Base-by-base conservation (phyloP, 2,329 filamentous ascomycete genomes). In the Curvularia verruculosa region DNA sequence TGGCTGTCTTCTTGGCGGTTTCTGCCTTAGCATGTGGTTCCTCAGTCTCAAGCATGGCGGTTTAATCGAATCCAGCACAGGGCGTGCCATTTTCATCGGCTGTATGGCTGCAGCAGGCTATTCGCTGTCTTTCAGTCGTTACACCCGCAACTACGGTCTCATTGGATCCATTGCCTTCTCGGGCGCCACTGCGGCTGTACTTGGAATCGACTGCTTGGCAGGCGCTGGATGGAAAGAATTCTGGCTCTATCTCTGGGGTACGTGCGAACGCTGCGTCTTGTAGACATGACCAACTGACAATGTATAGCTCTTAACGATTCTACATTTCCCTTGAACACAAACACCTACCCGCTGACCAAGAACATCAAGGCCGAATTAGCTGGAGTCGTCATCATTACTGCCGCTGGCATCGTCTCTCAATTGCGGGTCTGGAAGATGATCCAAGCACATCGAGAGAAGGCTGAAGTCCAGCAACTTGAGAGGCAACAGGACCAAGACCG, bases 141-240 rank as follows among this genome's bases (percentile, higher is more conserved):
- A 88, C 70, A 96, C 92, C 0, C 85, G 92, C 40, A 85, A 87
- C 10, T 94, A 94, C 75, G 89, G 87, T 1, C 79, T 96, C 47
- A 94, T 97, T 36, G 80, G 81, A 12, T 86, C 85, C 46, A 92
- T 92, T 12, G 86, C 93, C 0, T 96, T 97, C 71, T 84, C 87
- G 4, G 94, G 94, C 7, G 89, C 92, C 3, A 96, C 92, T 0
- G 86, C 86, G 3, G 82, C 89, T 0, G 85, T 96, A 13, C 77
- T 98, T 2, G 94, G 94, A 2, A 90, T 98, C 56, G 94, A 98
- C 74, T 96, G 92, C 75, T 96, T 94, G 68, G 94, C 88, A 68
- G 83, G 87, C 60, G 92, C 92, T n/a, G 94, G 94, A 0, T 80
- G 96, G 67, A 97, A 96, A 75, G 94, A 98, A 74, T 97, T 97